Base-by-base conservation (phyloP, 2,329 filamentous ascomycete species). In the Colletotrichum magnum region DNA sequence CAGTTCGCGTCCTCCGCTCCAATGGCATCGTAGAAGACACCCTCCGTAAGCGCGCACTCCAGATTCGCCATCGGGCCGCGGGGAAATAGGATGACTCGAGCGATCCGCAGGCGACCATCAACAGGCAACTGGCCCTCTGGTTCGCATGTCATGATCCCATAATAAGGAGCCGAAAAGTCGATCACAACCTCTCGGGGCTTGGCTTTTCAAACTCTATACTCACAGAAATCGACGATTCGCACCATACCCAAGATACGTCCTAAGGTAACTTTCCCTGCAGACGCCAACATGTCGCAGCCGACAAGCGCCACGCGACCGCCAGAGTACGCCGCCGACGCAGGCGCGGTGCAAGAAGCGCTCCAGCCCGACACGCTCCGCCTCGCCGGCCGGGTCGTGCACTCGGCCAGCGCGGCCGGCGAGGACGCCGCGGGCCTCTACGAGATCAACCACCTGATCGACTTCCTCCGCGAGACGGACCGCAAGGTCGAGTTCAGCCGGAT, bases 311-410 rank as follows among this genome's bases (percentile, higher is more conserved):
- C 61, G n/a, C 52, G 57, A 4, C 64, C 64, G 15, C 64, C 64
- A 9, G 64, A 58, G 10, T 69, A 71, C n/a, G 28, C n/a, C 48
- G 66, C 50, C 15, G 52, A 57, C 3, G 56, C 56, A 9, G 48
- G 43, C 52, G 21, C n/a, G n/a, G 57, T 65, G 32, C 39, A 56
- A 6, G 62, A 67, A 39, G 68, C 68, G 7, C 68, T 77, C 13
- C 75, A 75, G 26, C 79, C 79, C 18, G 74, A 75, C 5, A 80
- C 78, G 1, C 75, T 80, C 45, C 74, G 76, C 60, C 71, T 79
- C 16, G 74, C 74, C n/a, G 77, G 76, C 45, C 77, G 78, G 61
- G 78, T 80, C 74, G 73, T 81, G 69, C 76, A 79, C 74, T 68
- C 64, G 6, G 64, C 64, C 26, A 58, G 41, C 45, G 76, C 77